Conservation (phyloP, 257 asterid genomes). For the Penstemon barbatus region DNA sequence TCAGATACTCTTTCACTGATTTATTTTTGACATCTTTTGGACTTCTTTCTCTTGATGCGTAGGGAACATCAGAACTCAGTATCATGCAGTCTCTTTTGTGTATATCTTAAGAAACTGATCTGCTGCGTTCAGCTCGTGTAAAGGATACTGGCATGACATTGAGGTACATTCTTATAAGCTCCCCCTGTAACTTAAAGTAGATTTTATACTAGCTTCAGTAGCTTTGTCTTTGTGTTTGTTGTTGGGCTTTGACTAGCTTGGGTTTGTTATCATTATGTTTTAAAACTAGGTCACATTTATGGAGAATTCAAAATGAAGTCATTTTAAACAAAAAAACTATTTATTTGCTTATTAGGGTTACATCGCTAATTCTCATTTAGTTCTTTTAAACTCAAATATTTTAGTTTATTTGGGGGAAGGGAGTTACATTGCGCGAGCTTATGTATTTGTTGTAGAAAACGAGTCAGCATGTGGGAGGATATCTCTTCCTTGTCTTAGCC, state of each 20-base stretch:
- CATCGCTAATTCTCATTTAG: neutral
- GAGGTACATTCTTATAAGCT: conserved; percentile 11
- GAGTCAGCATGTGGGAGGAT: no score
- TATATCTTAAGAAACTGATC: neutral
- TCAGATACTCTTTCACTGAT: neutral
- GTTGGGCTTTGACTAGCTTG: neutral
- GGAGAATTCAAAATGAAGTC: neutral
- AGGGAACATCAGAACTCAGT: neutral
- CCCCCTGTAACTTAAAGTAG: neutral
- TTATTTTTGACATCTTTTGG: neutral
- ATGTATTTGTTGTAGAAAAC: no score
- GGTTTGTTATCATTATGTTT: neutral
- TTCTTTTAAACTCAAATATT: neutral
- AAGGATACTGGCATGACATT: neutral
- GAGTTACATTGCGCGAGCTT: neutral
- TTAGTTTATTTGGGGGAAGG: neutral
- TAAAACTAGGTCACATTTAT: neutral
- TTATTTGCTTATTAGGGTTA: neutral
- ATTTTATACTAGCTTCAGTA: neutral
- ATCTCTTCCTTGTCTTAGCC: no score
- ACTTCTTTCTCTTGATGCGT: neutral
- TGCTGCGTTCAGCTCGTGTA: neutral
- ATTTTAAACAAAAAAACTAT: no score
- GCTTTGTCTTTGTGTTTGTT: neutral
- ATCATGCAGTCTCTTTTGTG: neutral